These are phyloP conservation scores for Schizosaccharomyces osmophilus DNA, from an alignment of 805 yeast genomes.

Conservation along the genomic window DNA sequence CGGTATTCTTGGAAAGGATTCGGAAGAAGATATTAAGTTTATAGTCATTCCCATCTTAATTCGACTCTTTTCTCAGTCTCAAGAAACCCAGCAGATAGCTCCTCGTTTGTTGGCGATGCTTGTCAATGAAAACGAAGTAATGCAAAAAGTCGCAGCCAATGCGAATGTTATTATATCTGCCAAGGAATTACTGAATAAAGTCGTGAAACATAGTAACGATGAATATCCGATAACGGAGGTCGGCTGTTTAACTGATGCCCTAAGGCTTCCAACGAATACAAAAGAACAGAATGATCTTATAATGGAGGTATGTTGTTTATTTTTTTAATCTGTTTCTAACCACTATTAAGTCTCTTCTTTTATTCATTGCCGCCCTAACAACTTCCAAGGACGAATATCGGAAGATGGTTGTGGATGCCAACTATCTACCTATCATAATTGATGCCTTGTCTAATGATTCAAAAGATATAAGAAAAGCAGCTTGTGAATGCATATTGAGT, in stretches of 20 bases:
- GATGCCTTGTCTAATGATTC: not conserved
- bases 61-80: not conserved
- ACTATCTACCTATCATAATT: not conserved
- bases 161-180: not conserved
- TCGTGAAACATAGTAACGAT: no score
- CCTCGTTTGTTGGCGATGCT: not conserved
- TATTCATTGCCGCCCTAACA: not conserved
- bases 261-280: not conserved
- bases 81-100: not conserved
- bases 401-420: not conserved
- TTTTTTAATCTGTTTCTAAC: not conserved
- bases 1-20: not conserved
- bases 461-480: not conserved
- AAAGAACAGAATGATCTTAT: not conserved
- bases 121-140: not conserved
- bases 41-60: not conserved
- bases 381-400: not conserved
- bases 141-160: not conserved
- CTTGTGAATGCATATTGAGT: not conserved
- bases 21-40: not conserved
- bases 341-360: not conserved
- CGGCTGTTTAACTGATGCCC: no score
- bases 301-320: no score
- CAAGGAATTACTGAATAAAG: not conserved
- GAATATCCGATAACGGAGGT: no score